A percentile compares a stretch with the other conserved stretches of the same genome.
These are phyloP conservation scores for Candida frijolesensis DNA, from an alignment of 1,139 yeast species.

Conservation along the genomic window DNA sequence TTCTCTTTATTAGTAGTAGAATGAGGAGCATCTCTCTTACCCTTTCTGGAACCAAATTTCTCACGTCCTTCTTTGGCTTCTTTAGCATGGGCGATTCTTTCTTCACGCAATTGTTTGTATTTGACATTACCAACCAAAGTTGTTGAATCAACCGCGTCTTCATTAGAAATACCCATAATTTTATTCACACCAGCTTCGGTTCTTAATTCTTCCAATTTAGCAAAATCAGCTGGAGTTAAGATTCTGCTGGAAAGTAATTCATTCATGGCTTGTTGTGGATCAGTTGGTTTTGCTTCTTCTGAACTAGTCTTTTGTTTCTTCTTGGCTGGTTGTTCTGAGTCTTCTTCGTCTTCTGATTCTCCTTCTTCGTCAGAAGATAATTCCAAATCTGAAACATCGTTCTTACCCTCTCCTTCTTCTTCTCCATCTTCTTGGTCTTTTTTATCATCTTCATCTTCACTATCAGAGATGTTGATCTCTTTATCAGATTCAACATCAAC, in stretches of 20 bases:
- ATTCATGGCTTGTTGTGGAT: slow-evolving; percentile 51
- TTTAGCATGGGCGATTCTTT: slow-evolving; percentile 78
- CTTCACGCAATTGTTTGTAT: slow-evolving; percentile 86
- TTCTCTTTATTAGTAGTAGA: slow-evolving; percentile 95
- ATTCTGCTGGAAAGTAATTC: slow-evolving; percentile 74
- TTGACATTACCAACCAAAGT: slow-evolving; percentile 80
- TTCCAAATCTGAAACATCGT: slow-evolving; percentile 48
- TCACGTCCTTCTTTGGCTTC: slow-evolving; percentile 96
- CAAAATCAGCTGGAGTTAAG: slow-evolving; percentile 96
- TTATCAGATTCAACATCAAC: slow-evolving; percentile 59
- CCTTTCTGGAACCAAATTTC: slow-evolving; percentile 84
- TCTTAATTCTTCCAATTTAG: slow-evolving; percentile 85
- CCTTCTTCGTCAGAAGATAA: slow-evolving; percentile 29
- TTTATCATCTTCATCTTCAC: slow-evolving; percentile 35
- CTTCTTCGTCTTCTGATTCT: slow-evolving; percentile 43
- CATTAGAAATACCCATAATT: slow-evolving; percentile 67
- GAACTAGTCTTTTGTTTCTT: slow-evolving; percentile 25
- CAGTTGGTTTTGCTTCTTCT: slow-evolving; percentile 24
- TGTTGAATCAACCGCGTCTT: slow-evolving; percentile 82
- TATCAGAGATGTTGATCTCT: slow-evolving; percentile 58
- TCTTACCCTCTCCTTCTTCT: slow-evolving; percentile 26
- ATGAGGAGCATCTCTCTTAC: slow-evolving; percentile 75
- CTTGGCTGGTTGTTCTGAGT: slow-evolving; percentile 25
- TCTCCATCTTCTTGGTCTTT: slow-evolving; percentile 40
- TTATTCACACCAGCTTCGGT: slow-evolving; percentile 83